These are phyloP conservation scores for Fagopyrum tataricum DNA, from an alignment of 148 eudicot genomes.

Conservation along the genomic window DNA sequence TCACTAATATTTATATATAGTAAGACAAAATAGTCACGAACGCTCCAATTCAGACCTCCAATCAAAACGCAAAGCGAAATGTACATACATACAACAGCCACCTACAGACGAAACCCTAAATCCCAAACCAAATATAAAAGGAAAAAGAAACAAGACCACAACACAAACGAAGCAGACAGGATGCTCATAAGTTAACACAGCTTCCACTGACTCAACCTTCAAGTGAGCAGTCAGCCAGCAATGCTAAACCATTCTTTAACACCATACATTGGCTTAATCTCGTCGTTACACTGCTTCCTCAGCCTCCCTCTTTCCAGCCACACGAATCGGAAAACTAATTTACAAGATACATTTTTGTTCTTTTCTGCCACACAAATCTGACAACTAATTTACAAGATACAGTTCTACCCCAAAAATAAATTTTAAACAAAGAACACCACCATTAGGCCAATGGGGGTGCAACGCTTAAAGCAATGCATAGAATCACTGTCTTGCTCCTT, in stretches of 20 bases:
- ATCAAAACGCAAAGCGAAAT: neutral
- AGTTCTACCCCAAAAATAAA: neutral
- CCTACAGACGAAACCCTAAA: conserved; percentile 1
- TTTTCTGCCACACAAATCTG: neutral
- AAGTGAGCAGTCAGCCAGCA: neutral
- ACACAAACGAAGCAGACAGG: neutral
- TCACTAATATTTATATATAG: neutral
- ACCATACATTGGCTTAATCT: conserved; percentile 2
- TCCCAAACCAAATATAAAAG: conserved; percentile 2
- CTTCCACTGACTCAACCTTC: neutral
- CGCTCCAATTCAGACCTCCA: neutral
- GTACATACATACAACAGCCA: conserved; percentile 8
- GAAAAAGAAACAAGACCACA: neutral
- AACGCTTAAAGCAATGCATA: neutral
- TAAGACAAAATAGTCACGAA: neutral
- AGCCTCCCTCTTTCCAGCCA: neutral
- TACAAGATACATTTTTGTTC: neutral
- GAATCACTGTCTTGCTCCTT: conserved; percentile 28
- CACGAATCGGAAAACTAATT: conserved; percentile 12
- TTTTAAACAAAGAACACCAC: neutral
- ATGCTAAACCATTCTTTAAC: neutral
- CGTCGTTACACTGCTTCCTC: neutral
- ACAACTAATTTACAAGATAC: neutral
- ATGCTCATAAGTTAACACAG: neutral
- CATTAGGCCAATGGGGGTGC: conserved; percentile 10